Evolutionary conservation across 176 grass and related monocot genomes (phyloP).

Genomic region (Cenchrus fungigraminus): DNA sequence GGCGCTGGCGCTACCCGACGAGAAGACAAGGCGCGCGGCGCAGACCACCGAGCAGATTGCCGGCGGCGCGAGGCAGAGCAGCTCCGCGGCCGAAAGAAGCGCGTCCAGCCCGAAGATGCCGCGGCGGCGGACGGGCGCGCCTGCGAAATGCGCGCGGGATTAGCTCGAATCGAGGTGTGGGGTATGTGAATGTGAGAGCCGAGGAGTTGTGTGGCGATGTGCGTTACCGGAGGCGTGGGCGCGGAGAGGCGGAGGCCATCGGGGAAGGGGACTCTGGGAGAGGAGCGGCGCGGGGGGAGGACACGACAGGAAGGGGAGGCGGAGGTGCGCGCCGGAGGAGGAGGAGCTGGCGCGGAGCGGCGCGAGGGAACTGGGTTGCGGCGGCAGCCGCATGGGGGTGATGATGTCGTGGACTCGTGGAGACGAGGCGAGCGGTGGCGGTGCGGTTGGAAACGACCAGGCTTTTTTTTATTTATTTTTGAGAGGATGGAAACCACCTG

Average conservation of each 20-base stretch:
- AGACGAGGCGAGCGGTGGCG: background rate
- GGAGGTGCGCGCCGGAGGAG: background rate
- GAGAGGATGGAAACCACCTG: too few species aligned
- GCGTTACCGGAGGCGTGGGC: slow-evolving; percentile 34
- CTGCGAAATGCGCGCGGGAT: slow-evolving; percentile 35
- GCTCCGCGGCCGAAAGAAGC: slow-evolving; percentile 58
- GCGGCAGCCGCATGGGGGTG: slow-evolving; percentile 4
- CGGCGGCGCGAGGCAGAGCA: slow-evolving; percentile 67
- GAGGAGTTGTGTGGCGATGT: background rate
- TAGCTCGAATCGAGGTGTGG: slow-evolving; percentile 9
- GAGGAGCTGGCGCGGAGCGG: slow-evolving; percentile 1
- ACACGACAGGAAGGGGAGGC: background rate
- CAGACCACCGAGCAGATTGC: slow-evolving; percentile 68
- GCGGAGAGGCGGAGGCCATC: slow-evolving; percentile 43
- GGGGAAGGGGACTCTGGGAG: background rate
- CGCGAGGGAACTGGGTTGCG: slow-evolving; percentile 12
- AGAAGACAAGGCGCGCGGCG: slow-evolving; percentile 39
- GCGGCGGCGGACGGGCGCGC: background rate
- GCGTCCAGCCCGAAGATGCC: slow-evolving; percentile 42
- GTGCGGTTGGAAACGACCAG: background rate
- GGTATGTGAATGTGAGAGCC: too few species aligned
- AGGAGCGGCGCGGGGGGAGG: background rate
- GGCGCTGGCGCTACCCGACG: slow-evolving; percentile 6
- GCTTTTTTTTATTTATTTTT: too few species aligned
- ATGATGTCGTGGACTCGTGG: background rate